Evolutionary conservation across 257 asterid genomes (phyloP), one percentile per base, ranked within the genome.

Genomic region (Solanum chiquidenum): DNA sequence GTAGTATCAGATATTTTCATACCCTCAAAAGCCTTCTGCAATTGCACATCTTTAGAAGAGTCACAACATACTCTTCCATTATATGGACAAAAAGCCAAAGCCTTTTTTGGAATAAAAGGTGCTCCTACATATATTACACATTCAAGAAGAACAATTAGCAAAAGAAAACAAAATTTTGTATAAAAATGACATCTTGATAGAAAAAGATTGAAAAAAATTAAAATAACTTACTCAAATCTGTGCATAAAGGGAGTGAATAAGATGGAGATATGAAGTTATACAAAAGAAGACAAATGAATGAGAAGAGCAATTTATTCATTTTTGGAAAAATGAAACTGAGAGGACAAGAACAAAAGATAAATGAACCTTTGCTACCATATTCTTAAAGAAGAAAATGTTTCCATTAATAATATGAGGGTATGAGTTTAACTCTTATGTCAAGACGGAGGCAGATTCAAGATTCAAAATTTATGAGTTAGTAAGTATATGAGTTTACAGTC

Each of bases 41-140:
- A 76, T 80, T 91, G 92, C 89, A 86, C n/a, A 92, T 95, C 98
- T 69, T 93, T 86, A 10, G 98, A 83, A 23, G 91, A 40, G 52
- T 90, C 92, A 87, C 98, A 97, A 83, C 98, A 97, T 3, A 90
- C 90, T 87, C 90, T 95, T 58, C 98, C 98, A 91, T 92, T 89
- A 92, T 94, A 97, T 3, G 94, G 89, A 89, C 99, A 97, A 90
- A 97, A 97, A 3, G 91, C 83, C 88, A 97, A 87, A 83, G 87
- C 88, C 5, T 92, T 94, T 90, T 91, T 91, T 20, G 85, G 64
- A 21, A 86, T 91, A 7, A 87, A 60, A 21, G 99, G 98, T 88
- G 98, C 96, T 90, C 95, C 99, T 95, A 89, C 71, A 91, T 23
- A 87, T 82, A 83, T 60, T 55, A 83, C 52, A 62, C 13, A 83